Conservation (phyloP, 148 eudicot genomes). For the Selenicereus undatus region DNA sequence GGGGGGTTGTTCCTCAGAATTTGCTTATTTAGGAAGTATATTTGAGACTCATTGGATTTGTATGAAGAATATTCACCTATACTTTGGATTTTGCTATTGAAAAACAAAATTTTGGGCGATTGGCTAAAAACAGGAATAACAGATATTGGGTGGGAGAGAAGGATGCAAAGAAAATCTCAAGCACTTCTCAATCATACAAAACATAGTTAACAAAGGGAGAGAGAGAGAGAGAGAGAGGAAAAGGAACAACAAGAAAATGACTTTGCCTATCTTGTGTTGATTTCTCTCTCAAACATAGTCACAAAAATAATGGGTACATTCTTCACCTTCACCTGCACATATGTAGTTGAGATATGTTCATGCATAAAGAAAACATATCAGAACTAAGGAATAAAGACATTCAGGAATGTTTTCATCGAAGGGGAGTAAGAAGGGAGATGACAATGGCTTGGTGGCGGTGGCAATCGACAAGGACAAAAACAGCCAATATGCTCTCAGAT, state of each 20-base stretch:
- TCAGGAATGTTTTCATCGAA: constrained; percentile 46
- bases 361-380: background rate
- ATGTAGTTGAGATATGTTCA: constrained; percentile 5
- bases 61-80: background rate
- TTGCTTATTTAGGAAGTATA: background rate
- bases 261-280: constrained; percentile 8
- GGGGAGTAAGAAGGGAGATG: constrained; percentile 29
- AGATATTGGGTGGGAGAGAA: constrained; percentile 24
- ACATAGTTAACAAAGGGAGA: background rate
- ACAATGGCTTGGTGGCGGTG: constrained; percentile 54
- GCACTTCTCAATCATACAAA: constrained; percentile 17
- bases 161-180: constrained; percentile 19
- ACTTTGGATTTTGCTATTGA: background rate
- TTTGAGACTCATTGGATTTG: constrained; percentile 3
- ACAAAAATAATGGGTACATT: background rate
- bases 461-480: constrained; percentile 57
- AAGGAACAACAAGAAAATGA: constrained; percentile 3
- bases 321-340: background rate
- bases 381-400: background rate
- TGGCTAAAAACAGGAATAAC: constrained; percentile 21
- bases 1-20: background rate
- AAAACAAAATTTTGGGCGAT: constrained; percentile 17
- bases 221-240: background rate
- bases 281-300: background rate
- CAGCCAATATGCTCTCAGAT: constrained; percentile 53